Base-by-base conservation (phyloP, 2,329 filamentous ascomycete genomes). In the Penicillium psychrosexuale region DNA sequence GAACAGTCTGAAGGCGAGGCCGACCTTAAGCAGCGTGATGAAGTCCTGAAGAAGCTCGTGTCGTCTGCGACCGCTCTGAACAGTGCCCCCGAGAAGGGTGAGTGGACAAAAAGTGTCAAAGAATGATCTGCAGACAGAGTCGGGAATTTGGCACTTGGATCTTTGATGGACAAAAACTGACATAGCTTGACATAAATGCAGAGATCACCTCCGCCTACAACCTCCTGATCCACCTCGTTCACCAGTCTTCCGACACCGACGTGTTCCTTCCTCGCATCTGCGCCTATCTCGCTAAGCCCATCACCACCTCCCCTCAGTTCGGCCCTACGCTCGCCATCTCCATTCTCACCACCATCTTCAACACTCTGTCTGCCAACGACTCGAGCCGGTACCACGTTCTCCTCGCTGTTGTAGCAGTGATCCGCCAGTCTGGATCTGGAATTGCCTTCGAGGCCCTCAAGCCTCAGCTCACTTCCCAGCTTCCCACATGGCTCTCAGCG, bases 121-220 rank as follows among this genome's bases (percentile, higher is more conserved):
- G 51, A 59, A 58, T 30, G 52, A 60, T 60, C 56, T 51, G 27
- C 40, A 37, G 39, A 50, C 45, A 19, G 19, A 58, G 50, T 56
- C 54, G 30, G 30, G 45, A 48, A 30, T 55, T 33, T 58, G 44
- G 47, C 54, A 56, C 47, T 56, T 43, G 24, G 8, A 51, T 45
- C 31, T 57, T 52, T 11, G 22, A 42, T 24, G 36, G 28, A 59
- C 45, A 45, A 19, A 59, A 40, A 61, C 55, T 62, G 43, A 61
- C 58, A 51, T 51, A 40, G 54, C 54, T 64, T 73, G 63, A 72
- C 62, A 64, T 48, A 60, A 42, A 56, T 56, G 62, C 69, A 86
- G 93, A 97, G 77, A 94, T 97, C 74, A 92, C 91, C 58, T 88
- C 93, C 56, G 91, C 93, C 58, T 97, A 97, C 80, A 97, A 99